These are phyloP conservation scores for Kwoniella sp. DNA, from an alignment of 768 basidiomycete genomes.

Conservation along the genomic window DNA sequence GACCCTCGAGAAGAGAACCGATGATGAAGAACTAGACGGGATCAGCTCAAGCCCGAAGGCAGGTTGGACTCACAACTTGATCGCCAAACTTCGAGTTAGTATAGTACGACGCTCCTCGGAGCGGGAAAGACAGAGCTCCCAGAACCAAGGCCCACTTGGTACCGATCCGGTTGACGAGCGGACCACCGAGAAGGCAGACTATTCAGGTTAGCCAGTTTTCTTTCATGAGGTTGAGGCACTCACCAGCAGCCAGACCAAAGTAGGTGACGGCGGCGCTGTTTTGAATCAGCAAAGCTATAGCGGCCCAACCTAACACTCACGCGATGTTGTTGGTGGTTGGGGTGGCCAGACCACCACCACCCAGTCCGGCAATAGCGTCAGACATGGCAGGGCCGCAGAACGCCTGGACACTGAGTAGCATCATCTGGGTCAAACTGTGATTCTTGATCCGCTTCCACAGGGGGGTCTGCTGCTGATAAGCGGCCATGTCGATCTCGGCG, in stretches of 20 bases:
- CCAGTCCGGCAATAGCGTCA: constrained; percentile 13
- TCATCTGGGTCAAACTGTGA: constrained; percentile 26
- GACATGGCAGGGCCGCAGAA: constrained; percentile 12
- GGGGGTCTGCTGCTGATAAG: constrained; percentile 11
- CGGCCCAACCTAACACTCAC: not conserved
- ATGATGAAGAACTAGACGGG: constrained; percentile 2
- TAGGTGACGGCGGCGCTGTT: constrained; percentile 16
- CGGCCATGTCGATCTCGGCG: constrained; percentile 11
- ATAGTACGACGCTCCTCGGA: constrained; percentile 10
- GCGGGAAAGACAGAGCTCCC: constrained; percentile 14
- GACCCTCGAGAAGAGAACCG: constrained; percentile 16
- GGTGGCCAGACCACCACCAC: constrained; percentile 22
- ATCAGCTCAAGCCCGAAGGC: not conserved
- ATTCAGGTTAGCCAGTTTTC: not conserved
- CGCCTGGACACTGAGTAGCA: constrained; percentile 18
- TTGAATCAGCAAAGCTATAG: not conserved
- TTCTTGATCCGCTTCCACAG: constrained; percentile 18
- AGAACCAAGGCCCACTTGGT: constrained; percentile 32
- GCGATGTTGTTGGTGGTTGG: constrained; percentile 27
- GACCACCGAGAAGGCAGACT: constrained; percentile 31
- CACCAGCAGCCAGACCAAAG: constrained; percentile 12
- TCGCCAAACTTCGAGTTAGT: constrained; percentile 6
- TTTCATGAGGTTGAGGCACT: not conserved
- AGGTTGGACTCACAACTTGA: constrained; percentile 3
- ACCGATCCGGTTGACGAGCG: constrained; percentile 36